Evolutionary conservation across 805 yeast genomes (phyloP).

Genomic region (Barnettozyma sp.): DNA sequence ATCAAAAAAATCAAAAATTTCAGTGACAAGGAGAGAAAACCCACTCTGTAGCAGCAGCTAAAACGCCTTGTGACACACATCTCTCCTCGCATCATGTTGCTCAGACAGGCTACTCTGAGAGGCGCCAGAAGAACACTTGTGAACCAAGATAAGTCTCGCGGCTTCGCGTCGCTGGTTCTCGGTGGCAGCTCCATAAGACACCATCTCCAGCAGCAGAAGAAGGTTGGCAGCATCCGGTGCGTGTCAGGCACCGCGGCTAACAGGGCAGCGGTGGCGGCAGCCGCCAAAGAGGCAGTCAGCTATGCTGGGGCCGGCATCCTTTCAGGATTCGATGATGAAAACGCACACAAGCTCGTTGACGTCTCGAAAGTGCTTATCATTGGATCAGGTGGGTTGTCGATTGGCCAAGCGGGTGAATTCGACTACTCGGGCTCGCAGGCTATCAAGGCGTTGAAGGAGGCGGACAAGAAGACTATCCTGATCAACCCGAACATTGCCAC

Average conservation of each 20-base stretch:
- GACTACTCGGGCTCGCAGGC: conserved; percentile 98
- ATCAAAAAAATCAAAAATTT: no score
- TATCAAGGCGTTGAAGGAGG: conserved; percentile 89
- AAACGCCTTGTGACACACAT: no score
- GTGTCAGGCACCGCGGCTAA: conserved; percentile 18
- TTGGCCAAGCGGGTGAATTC: conserved; percentile 98
- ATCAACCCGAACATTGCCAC: conserved; percentile 97
- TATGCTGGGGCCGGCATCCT: conserved; percentile 62
- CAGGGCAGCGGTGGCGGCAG: conserved; percentile 17
- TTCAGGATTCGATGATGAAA: conserved; percentile 49
- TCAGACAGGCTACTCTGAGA: conserved; percentile 24
- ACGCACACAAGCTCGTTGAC: conserved; percentile 65
- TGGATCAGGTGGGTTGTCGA: conserved; percentile 96
- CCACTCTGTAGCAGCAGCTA: no score
- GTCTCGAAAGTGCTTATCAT: conserved; percentile 83
- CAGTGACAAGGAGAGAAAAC: not conserved
- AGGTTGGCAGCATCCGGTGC: conserved; percentile 9
- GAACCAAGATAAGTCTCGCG: conserved; percentile 4
- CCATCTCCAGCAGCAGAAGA: no score
- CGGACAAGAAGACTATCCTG: conserved; percentile 74
- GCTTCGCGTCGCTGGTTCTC: conserved; percentile 9
- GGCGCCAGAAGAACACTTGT: conserved; percentile 21
- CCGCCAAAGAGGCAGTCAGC: conserved; percentile 21
- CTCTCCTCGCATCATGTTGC: no score
- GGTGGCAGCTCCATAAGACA: no score